Evolutionary conservation across 177 flowering plant genomes (phyloP), one percentile per base, ranked within the genome.

Genomic region (Vitis hybrid): DNA sequence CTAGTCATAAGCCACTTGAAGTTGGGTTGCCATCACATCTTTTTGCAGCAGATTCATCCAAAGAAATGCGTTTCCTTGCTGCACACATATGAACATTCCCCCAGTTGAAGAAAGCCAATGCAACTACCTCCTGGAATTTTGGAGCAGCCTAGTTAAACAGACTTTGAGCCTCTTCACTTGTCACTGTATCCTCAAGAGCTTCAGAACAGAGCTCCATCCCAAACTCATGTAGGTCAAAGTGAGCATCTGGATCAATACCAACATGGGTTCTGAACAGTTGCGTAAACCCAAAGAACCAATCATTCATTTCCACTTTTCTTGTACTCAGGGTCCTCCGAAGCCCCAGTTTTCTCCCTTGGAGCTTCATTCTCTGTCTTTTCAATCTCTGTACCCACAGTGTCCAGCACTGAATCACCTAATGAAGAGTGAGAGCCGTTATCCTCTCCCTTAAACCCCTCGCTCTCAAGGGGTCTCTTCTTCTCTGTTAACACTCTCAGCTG

Each of bases 201-300:
- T 93, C 99, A 1, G 99, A 90, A 71, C 99, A 93, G 5, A 90
- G 86, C 84, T 95, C 99, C 99, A 92, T 95, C 52, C 99, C 99
- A 59, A 93, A 84, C 80, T 96, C 99, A 67, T 96, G 97, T 62
- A 93, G 79, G 71, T 96, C 99, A 14, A 93, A 76, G 72, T 96
- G 98, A 59, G 97, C 97, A 87, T 21, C 21, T 21, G 21, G 21
- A 1, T 21, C 21, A 21, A 21, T 21, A 21, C 21, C 21, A 21
- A 21, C 95, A 78, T 96, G 93, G 68, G 90, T 81, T 14, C 97
- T 86, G 85, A 96, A 93, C 30, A 93, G 82, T 83, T 91, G 98
- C 52, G 98, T 93, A 80, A 96, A 96, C 69, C 92, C 99, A 82
- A 86, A 90, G 62, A 96, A 64, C 99, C 99, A 96, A 77, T 92